Base-by-base conservation (phyloP, 2,329 filamentous ascomycete genomes). In the Aulographum hederae region DNA sequence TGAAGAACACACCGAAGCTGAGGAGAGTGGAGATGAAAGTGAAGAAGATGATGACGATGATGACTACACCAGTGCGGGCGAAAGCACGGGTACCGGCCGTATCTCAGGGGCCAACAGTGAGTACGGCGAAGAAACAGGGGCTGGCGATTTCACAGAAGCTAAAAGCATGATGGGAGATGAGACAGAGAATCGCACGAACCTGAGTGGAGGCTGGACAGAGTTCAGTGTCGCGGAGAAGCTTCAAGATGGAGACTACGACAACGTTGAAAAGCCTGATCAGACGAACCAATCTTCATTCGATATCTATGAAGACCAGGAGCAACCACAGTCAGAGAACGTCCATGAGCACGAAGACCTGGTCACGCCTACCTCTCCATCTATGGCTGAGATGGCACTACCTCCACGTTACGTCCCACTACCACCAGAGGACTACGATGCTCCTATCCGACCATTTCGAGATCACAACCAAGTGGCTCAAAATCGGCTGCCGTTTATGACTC, bases 401-500 rank as follows among this genome's bases (percentile, higher is more conserved):
- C 72, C 67, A 28, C 69, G 67, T 45, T 93, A 80, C 45, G 65
- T 89, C 13, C 80, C 81, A 1, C 65, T 86, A 21, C 78, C 78
- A 1, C 84, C 84, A 0, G 81, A 92, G 47, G 81, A 91, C 51
- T 92, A 84, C 50, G 73, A 85, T 41, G 71, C 80, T 28, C 77
- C 81, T 13, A 77, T 68, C 34, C 68, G 75, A 30, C 78, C 80
- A 36, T 93, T 78, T 63, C 74, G 84, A 47, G 79, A 93, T 52
- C 71, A 81, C 46, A 67, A 60, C 21, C 68, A 84, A 50, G 65
- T 76, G 52, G 82, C 84, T 37, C 91, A 94, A 46, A 93, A 85
- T 53, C 76, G 85, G 33, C 63, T 95, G 6, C 89, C 86, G 3
- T 98, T 95, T 51, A 95, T 98, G 89, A 98, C 89, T 0, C 89